Evolutionary conservation across 768 basidiomycete species (phyloP), one percentile per base, ranked within the genome.

Genomic region (Russula ochroleuca): DNA sequence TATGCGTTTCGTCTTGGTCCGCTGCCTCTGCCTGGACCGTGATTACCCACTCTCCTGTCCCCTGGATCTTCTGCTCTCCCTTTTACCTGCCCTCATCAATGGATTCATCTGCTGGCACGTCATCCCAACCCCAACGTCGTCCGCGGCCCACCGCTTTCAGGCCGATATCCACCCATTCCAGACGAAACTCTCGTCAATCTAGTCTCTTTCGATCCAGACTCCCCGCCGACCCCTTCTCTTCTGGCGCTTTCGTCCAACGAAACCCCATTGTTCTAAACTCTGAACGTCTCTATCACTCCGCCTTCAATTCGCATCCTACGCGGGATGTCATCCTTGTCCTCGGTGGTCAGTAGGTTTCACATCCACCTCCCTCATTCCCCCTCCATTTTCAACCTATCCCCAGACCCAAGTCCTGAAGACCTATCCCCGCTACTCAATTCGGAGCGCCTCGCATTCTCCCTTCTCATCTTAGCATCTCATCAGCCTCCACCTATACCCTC

Each of bases 381-480:
- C 31, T 15, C 19, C 48, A 15, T 51, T 38, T 41, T 47, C 31
- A 14, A n/a, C 45, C 23, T 9, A 25, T 43, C 5, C 33, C n/a
- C 47, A 66, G 67, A 37, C n/a, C 66, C 65, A 5, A 41, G 25
- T 23, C 14, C 70, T 5, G 55, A 67, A n/a, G 74, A 76, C 35
- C 70, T 79, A 6, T 65, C 66, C 10, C 72, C 77, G 0, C 62
- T 78, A 23, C 56, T 78, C 21, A 66, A 71, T 38, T 77, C 78
- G 0, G 67, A 72, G 1, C 70, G 72, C 23, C 74, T 78, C 56
- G 69, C 74, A 15, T 68, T 70, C 51, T 78, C 78, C 2, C 71
- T 79, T 37, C 66, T 79, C 37, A 73, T 79, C 67, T 65, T 79
- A 45, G 78, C 74, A 14, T 73, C 73, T 15, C 74, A 76, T 64